Base-by-base conservation (phyloP, 495 filamentous ascomycete species). In the Neurospora sp. region DNA sequence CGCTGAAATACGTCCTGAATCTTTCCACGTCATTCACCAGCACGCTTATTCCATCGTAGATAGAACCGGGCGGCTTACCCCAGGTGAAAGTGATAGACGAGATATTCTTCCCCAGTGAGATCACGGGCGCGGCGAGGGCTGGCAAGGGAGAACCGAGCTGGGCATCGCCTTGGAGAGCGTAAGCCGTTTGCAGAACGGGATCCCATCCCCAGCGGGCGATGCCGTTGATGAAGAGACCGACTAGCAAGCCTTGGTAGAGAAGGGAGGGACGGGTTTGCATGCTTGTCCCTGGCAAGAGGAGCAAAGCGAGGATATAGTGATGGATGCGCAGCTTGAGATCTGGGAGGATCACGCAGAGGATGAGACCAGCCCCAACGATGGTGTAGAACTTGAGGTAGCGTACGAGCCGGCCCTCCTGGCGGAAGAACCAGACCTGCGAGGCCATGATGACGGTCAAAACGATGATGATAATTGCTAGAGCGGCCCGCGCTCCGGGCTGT, bases 11-110 rank as follows among this genome's bases (percentile, higher is more conserved):
- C 8, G 86, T 87, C 11, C 90, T 82, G 81, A 89, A 95, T 73
- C 94, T 84, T 81, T 99, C 96, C 0, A 99, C 96, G 74, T 99
- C 96, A 78, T 99, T 97, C 35, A 99, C 91, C 1, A 99, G 82
- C 20, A 98, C 89, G 74, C 92, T 95, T 20, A 98, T 85, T 0
- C 95, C 96, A 77, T 97, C 88, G 71, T 83, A 95, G 86, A 39
- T 88, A 84, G 84, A 88, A 83, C 82, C 91, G 84, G 85, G 84
- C 16, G 83, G 76, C 7, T 85, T 75, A 35, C 86, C 83, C 75
- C 85, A 86, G 11, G 88, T 83, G 38, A 87, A 87, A 5, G 90
- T 90, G 16, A 89, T 89, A 20, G 77, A 84, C 16, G 78, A 75
- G 4, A 78, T 72, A 1, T 80, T 82, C 46, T 74, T 35, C 9